phyloP scores from a whole-genome alignment of 257 asterid genomes.

The Penstemon barbatus region DNA sequence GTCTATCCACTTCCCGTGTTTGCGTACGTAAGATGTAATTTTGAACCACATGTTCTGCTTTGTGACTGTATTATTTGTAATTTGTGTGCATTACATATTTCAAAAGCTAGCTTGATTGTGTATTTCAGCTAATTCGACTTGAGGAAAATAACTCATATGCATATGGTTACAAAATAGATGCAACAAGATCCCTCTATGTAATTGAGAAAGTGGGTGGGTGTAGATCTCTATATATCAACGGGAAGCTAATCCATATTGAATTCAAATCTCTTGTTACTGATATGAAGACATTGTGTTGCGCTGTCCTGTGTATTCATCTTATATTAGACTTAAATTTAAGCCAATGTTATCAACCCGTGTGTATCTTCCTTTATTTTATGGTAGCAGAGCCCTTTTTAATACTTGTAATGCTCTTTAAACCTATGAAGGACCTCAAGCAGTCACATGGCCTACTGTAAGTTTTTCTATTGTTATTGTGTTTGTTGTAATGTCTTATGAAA shows the following conservation, averaged over 20 bases:
- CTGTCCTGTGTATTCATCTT: too few species aligned
- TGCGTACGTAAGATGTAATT: not conserved
- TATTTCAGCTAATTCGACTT: too few species aligned
- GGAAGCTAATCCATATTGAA: too few species aligned
- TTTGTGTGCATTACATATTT: slow-evolving; percentile 1
- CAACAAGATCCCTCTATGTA: too few species aligned
- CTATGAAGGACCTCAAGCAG: not conserved
- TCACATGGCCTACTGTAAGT: not conserved
- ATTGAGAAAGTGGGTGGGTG: too few species aligned
- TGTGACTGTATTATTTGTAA: not conserved
- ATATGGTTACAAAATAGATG: too few species aligned
- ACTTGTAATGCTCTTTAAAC: not conserved
- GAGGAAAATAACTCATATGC: too few species aligned
- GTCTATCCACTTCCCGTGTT: not conserved
- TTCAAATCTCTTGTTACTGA: too few species aligned
- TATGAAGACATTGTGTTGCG: too few species aligned
- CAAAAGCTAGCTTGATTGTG: not conserved
- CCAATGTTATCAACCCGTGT: not conserved
- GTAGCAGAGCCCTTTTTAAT: not conserved
- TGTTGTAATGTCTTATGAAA: not conserved
- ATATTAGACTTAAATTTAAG: not conserved
- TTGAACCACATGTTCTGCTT: not conserved
- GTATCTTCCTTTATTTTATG: not conserved
- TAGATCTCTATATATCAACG: too few species aligned
- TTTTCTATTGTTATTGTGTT: not conserved